phyloP scores from a whole-genome alignment of 352 stramenopile genomes.

The Globisporangium canariense region DNA sequence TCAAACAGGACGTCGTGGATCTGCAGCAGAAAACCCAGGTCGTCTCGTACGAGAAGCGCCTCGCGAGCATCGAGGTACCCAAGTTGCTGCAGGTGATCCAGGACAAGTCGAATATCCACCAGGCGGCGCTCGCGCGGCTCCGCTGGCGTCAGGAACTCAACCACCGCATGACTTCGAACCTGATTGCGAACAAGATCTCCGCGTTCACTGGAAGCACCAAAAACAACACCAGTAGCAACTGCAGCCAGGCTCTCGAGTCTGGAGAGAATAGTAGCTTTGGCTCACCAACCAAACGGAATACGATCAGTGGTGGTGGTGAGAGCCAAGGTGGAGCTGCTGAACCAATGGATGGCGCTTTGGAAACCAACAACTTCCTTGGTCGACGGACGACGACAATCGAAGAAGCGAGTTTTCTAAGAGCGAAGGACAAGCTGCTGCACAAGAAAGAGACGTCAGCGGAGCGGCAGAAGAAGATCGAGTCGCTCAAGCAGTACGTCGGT shows the following conservation, averaged over 20 bases:
- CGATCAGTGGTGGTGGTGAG: background rate
- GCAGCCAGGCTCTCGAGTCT: background rate
- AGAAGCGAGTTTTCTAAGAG: slow-evolving; percentile 49
- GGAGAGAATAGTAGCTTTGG: background rate
- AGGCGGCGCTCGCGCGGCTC: slow-evolving; percentile 53
- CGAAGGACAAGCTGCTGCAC: slow-evolving; percentile 74
- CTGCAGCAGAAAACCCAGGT: slow-evolving; percentile 72
- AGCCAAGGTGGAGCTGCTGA: background rate
- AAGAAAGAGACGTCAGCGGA: slow-evolving; percentile 65
- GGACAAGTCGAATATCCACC: slow-evolving; percentile 66
- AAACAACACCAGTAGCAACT: background rate
- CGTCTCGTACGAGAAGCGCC: slow-evolving; percentile 60
- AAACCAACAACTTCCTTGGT: background rate
- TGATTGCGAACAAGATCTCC: slow-evolving; percentile 12
- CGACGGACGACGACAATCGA: slow-evolving; percentile 12
- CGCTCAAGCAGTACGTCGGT: slow-evolving; percentile 65
- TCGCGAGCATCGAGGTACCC: slow-evolving; percentile 54
- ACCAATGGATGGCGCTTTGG: background rate
- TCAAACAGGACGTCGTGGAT: slow-evolving; percentile 65
- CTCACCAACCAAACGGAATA: slow-evolving; percentile 5
- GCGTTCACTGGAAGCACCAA: background rate
- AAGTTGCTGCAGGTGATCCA: slow-evolving; percentile 64
- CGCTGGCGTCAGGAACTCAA: slow-evolving; percentile 68
- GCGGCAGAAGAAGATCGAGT: slow-evolving; percentile 55
- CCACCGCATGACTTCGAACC: slow-evolving; percentile 31